phyloP scores from a whole-genome alignment of 2,329 filamentous ascomycete species.

The Teratosphaeria epicoccoides region DNA sequence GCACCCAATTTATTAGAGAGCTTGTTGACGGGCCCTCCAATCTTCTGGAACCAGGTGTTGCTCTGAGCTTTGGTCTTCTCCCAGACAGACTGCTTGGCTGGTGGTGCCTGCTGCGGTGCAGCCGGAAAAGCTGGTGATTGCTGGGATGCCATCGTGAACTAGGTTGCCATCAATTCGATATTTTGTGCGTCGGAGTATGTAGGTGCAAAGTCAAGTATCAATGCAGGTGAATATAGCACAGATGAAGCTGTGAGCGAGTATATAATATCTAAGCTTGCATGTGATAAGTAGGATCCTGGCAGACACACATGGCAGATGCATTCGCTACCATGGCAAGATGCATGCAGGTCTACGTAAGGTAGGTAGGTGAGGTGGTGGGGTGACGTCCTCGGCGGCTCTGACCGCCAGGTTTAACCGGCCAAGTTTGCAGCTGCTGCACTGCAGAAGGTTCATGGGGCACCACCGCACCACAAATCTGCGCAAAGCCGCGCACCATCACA shows the following conservation, averaged over 20 bases:
- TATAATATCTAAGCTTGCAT: background rate
- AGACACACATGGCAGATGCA: background rate
- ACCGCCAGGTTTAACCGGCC: background rate
- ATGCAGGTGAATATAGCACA: no score
- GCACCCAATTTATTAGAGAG: conserved; percentile 67
- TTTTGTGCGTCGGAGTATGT: background rate
- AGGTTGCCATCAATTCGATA: background rate
- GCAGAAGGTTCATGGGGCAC: no score
- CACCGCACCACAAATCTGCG: no score
- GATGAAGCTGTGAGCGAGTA: background rate
- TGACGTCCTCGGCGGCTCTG: background rate
- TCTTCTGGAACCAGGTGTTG: conserved; percentile 45
- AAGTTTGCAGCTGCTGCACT: no score
- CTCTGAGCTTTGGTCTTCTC: conserved; percentile 5
- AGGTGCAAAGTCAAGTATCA: no score
- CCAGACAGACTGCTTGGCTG: conserved; percentile 4
- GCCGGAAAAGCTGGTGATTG: background rate
- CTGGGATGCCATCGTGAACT: background rate
- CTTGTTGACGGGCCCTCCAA: conserved; percentile 64
- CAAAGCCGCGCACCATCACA: no score
- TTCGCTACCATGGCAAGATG: background rate
- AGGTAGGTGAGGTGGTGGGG: background rate
- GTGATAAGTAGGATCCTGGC: background rate
- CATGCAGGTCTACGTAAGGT: background rate
- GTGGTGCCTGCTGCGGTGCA: background rate